phyloP scores from a whole-genome alignment of 1,139 yeast genomes.

The Scheffersomyces titani region DNA sequence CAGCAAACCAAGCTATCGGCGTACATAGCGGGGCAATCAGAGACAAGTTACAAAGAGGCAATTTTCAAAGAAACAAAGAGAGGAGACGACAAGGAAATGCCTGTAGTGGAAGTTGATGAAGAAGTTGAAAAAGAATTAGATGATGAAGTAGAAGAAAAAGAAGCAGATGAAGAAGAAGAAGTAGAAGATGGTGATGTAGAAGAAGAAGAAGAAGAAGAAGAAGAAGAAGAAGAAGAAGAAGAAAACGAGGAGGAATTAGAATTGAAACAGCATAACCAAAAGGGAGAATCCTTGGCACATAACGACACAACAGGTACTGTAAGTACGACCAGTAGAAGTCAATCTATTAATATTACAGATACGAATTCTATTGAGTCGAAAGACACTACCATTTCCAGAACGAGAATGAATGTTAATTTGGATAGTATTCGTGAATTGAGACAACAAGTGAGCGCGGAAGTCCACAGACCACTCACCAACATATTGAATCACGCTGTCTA shows the following conservation, averaged over 20 bases:
- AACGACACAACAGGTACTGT: background rate
- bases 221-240: conserved; percentile 6
- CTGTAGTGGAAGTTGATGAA: conserved; percentile 2
- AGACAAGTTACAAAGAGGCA: conserved; percentile 1
- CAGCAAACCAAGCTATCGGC: conserved; percentile 60
- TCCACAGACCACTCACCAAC: conserved; percentile 60
- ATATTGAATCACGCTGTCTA: conserved; percentile 70
- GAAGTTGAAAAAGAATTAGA: conserved; percentile 1
- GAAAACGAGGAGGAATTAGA: conserved; percentile 6
- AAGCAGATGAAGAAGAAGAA: conserved; percentile 2
- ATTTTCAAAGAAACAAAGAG: background rate
- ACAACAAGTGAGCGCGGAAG: conserved; percentile 45
- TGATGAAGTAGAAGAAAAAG: conserved; percentile 1
- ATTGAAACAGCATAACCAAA: background rate
- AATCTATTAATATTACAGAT: conserved; percentile 1
- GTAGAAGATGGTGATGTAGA: conserved; percentile 3
- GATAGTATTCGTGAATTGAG: conserved; percentile 60
- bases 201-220: conserved; percentile 3
- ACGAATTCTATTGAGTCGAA: background rate
- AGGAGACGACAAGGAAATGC: conserved; percentile 3
- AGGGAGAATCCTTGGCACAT: background rate
- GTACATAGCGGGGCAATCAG: conserved; percentile 25
- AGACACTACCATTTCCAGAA: conserved; percentile 2
- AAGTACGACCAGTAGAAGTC: too few species aligned
- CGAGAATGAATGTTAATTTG: conserved; percentile 43